These are phyloP conservation scores for Furcasterigmium furcatum DNA, from an alignment of 2,329 filamentous ascomycete species.

Conservation along the genomic window DNA sequence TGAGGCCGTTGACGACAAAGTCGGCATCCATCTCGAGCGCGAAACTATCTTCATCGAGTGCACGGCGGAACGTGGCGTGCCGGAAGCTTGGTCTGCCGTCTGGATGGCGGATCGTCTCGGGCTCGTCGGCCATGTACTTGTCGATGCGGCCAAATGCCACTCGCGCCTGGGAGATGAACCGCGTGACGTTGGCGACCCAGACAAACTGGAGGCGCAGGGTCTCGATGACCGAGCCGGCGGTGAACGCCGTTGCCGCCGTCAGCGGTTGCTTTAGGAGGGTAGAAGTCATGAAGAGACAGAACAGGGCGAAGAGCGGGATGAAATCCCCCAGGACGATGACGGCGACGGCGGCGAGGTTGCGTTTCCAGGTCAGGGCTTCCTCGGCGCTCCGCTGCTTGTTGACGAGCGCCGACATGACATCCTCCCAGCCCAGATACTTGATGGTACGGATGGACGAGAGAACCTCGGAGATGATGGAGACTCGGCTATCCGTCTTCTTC, in stretches of 20 bases:
- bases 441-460: conserved; percentile 54
- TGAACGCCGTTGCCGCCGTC: conserved; percentile 54
- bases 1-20: conserved; percentile 51
- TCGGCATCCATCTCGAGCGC: conserved; percentile 45
- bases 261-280: conserved; percentile 42
- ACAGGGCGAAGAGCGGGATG: conserved; percentile 48
- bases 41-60: conserved; percentile 45
- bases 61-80: conserved; percentile 45
- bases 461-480: conserved; percentile 56
- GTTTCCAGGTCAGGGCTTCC: conserved; percentile 50
- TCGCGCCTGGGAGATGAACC: conserved; percentile 34
- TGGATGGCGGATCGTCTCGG: conserved; percentile 43
- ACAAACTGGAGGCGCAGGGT: conserved; percentile 51
- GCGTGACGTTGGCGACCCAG: conserved; percentile 42
- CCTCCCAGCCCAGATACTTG: conserved; percentile 61
- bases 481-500: conserved; percentile 52
- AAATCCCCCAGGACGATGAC: conserved; percentile 47
- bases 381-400: conserved; percentile 45
- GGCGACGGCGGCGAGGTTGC: conserved; percentile 42
- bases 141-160: conserved; percentile 51
- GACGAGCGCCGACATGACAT: conserved; percentile 47
- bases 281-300: conserved; percentile 52
- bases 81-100: conserved; percentile 44
- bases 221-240: conserved; percentile 49
- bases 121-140: conserved; percentile 48